These are phyloP conservation scores for Neolentinus lepideus DNA, from an alignment of 1,284 basidiomycete genomes.

Conservation along the genomic window DNA sequence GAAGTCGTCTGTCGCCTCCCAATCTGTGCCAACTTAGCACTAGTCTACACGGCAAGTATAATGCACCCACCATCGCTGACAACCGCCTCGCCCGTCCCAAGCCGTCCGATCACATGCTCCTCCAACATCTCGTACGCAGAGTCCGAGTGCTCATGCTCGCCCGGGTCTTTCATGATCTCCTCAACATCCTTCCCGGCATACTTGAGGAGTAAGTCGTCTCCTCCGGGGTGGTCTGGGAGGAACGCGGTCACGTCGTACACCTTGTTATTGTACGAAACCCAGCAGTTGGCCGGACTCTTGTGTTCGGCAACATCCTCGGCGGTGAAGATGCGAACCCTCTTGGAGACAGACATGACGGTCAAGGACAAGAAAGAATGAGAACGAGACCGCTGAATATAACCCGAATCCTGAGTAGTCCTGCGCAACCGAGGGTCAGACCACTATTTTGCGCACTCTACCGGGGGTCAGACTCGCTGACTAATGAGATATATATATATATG, in stretches of 20 bases:
- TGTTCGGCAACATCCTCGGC: conserved; percentile 64
- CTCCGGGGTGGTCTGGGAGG: conserved; percentile 78
- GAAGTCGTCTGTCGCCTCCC: conserved; percentile 85
- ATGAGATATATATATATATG: background rate
- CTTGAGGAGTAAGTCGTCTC: conserved; percentile 76
- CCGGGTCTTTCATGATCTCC: conserved; percentile 73
- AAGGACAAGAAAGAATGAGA: background rate
- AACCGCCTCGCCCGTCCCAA: conserved; percentile 71
- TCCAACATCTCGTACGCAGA: conserved; percentile 90
- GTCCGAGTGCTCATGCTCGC: conserved; percentile 91
- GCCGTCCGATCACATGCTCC: conserved; percentile 77
- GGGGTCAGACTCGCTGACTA: background rate
- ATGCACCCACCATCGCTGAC: conserved; percentile 61
- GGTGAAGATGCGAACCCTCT: conserved; percentile 66
- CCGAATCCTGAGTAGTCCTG: background rate
- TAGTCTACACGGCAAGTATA: background rate
- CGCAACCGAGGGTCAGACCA: background rate
- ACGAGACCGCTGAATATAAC: background rate
- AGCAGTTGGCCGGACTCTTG: conserved; percentile 52
- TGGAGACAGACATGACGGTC: conserved; percentile 38
- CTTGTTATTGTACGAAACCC: conserved; percentile 66
- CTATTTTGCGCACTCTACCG: background rate
- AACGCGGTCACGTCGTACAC: conserved; percentile 79
- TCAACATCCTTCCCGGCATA: conserved; percentile 85
- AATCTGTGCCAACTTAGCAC: conserved; percentile 41